These are phyloP conservation scores for Citrus medica DNA, from an alignment of 345 rosid genomes.

Conservation along the genomic window DNA sequence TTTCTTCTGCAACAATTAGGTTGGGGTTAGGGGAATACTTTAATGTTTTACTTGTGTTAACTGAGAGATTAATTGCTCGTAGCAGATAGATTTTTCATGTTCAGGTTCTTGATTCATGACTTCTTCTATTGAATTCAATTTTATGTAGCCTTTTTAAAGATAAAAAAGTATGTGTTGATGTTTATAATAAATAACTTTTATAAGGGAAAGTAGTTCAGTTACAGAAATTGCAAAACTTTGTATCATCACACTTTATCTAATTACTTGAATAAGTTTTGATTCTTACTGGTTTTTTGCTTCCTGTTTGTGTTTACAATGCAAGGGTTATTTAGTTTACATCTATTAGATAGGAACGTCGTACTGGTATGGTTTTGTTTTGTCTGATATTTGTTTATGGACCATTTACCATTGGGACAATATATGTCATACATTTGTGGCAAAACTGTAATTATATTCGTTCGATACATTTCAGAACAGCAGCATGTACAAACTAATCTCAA, in stretches of 20 bases:
- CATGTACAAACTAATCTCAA: constrained; percentile 71
- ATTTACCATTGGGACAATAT: background rate
- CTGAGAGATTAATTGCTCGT: background rate
- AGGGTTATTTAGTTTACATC: background rate
- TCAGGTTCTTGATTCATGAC: background rate
- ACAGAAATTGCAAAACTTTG: background rate
- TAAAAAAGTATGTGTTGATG: background rate
- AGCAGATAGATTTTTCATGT: background rate
- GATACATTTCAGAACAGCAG: constrained; percentile 60
- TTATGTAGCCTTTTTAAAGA: background rate
- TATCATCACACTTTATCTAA: background rate
- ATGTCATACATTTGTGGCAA: background rate
- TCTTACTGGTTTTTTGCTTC: background rate
- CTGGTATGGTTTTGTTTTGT: background rate
- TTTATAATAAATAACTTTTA: background rate
- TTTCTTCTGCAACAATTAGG: background rate
- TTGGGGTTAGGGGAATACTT: background rate
- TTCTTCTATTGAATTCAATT: background rate
- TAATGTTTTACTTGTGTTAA: background rate
- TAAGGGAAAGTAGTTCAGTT: background rate
- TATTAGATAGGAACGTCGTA: background rate
- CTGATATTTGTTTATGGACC: constrained; percentile 1
- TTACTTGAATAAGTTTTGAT: background rate
- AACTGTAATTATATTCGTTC: background rate
- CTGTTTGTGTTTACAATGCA: background rate